Percentiles rank a stretch among this genome's conserved stretches.
These are phyloP conservation scores for Gentiana dahurica DNA, from an alignment of 257 asterid species.

Conservation along the genomic window DNA sequence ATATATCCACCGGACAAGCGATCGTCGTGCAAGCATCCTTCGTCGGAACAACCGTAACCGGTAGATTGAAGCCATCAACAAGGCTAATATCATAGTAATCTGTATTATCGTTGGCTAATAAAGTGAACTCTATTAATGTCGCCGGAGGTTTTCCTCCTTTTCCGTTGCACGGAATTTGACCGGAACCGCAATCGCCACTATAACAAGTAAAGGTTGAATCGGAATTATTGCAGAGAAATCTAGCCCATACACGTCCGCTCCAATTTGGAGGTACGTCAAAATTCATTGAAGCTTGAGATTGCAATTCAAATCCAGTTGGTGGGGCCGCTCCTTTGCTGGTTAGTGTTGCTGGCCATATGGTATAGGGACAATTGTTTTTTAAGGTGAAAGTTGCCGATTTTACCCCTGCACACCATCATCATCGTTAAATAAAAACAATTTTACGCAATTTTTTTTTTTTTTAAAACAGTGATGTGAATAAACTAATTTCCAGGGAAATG, in stretches of 20 bases:
- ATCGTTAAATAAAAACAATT: too few species aligned
- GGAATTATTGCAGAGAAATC: conserved; percentile 21
- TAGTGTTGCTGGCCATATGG: conserved; percentile 47
- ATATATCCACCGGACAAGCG: conserved; percentile 38
- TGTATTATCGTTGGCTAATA: not conserved
- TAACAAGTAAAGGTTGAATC: conserved; percentile 23
- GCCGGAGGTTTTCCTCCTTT: conserved; percentile 11
- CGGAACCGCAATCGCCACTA: conserved; percentile 33
- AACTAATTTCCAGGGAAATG: too few species aligned
- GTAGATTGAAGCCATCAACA: conserved; percentile 64
- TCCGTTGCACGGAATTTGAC: conserved; percentile 13
- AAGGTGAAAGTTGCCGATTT: conserved; percentile 28
- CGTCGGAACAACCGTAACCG: conserved; percentile 32
- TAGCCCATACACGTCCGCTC: conserved; percentile 54
- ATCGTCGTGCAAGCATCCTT: conserved; percentile 33
- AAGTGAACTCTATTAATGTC: conserved; percentile 11
- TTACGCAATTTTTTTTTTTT: too few species aligned
- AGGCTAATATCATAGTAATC: conserved; percentile 17
- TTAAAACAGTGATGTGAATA: too few species aligned
- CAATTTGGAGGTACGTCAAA: conserved; percentile 19
- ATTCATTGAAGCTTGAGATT: conserved; percentile 13
- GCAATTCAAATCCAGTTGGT: conserved; percentile 32
- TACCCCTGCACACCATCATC: conserved; percentile 12
- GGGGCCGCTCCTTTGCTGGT: conserved; percentile 20
- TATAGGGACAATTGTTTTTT: conserved; percentile 28